Base-by-base conservation (phyloP, 2,329 filamentous ascomycete genomes). In the Alternaria ethzedia region DNA sequence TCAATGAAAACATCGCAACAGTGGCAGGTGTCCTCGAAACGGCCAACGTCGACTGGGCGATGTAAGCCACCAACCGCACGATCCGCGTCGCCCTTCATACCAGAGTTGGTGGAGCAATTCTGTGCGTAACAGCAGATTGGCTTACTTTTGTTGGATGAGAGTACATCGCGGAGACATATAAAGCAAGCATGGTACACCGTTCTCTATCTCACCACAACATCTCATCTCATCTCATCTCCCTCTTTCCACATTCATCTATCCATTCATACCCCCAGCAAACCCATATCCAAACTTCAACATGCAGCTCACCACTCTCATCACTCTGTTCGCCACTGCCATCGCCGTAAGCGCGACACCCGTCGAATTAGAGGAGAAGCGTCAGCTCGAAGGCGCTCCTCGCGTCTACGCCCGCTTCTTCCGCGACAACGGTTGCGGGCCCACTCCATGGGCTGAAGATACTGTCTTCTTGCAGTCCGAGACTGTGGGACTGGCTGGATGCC, bases 361-460 rank as follows among this genome's bases (percentile, higher is more conserved):
- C 43, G 26, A 59, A n/a, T 30, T 61, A 23, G 23, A 56, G 13
- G 52, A 44, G 13, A 60, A 60, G 20, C 52, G 58, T 15, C 59
- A 57, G 46, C 43, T 30, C 17, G 64, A 59, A 36, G 60, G 47
- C 12, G 55, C 54, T 5, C 57, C 61, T 15, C 61, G 64, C 25
- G 57, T 64, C 36, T 63, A 59, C 32, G 64, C 61, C 45, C 63
- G 61, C 17, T 66, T 66, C 47, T 66, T 30, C 46, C 51, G 52
- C 51, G 59, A 64, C 21, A 51, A 46, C 20, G 50, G 58, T n/a
- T 61, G 32, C n/a, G 56, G 57, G 11, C 46, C 54, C n/a, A 36
- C 56, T 4, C 57, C 50, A 7, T 64, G 51, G 58, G 36, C 10
- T 2, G 64, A 66, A 44, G 64, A 66, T n/a, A 61, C 58, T 10